Evolutionary conservation across 2,329 filamentous ascomycete species (phyloP), one percentile per base, ranked within the genome.

Genomic region (Alternaria longipes): DNA sequence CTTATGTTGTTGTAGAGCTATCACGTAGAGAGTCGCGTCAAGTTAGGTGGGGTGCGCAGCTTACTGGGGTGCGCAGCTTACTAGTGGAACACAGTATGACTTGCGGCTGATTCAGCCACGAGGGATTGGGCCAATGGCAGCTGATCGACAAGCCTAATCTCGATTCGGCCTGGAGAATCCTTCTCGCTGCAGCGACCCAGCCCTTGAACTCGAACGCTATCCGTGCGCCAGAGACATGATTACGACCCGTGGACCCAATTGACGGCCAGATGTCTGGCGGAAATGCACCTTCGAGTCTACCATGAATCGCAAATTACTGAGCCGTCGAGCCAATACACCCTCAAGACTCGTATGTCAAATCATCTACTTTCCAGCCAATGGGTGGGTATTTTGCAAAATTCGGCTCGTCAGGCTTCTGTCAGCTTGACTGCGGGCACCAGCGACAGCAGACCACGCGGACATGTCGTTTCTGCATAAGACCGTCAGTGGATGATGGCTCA

Each of bases 101-200:
- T 49, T 41, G 54, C 28, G 26, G 45, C 36, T 56, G 54, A 24
- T 22, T n/a, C 20, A 34, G 36, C 28, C 30, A 44, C 9, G 36
- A 56, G 28, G 57, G 56, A 63, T 63, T 53, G 51, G 52, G 53
- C 54, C 47, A 54, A 54, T 47, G 28, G 46, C 54, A 54, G 34
- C 36, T 32, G 62, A 68, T 65, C 59, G 57, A 50, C 59, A 55
- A 46, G 7, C 32, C 28, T 45, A 49, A 53, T 28, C 58, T 62
- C 56, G 49, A 62, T 60, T 58, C 46, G 57, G 55, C 56, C 45
- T 47, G 34, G 49, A 41, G 26, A 67, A 63, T 62, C 60, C 65
- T 67, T 64, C 56, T 54, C 38, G 45, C 41, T 56, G 54, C 46
- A 47, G 53, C 40, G 18, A 32, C 38, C 52, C 38, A 44, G 24